Conservation (phyloP, 73 alveolate genomes). For the Durusdinium trenchii region DNA sequence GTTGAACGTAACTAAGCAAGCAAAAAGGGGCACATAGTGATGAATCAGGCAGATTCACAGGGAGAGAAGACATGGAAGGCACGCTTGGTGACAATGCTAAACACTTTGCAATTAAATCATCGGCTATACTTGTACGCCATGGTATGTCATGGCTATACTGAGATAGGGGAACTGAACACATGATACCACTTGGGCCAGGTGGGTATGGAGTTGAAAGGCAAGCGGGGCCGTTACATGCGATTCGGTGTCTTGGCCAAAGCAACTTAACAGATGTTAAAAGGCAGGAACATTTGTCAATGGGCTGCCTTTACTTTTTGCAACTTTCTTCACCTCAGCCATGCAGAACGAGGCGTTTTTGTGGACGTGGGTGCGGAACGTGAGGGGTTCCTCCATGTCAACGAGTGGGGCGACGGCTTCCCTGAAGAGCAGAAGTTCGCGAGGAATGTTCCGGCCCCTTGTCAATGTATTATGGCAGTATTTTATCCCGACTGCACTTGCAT, state of each 20-base stretch:
- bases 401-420: conserved; percentile 84
- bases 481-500: too few species aligned
- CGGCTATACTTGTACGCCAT: too few species aligned
- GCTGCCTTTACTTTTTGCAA: neutral
- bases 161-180: too few species aligned
- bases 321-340: neutral
- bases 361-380: conserved; percentile 79
- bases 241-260: conserved; percentile 9
- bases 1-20: too few species aligned
- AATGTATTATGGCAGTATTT: neutral
- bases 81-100: too few species aligned
- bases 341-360: conserved; percentile 56
- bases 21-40: too few species aligned
- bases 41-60: too few species aligned
- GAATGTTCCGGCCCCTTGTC: conserved; percentile 32
- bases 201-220: conserved; percentile 72
- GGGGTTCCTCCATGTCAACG: conserved; percentile 45
- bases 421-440: conserved; percentile 59
- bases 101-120: too few species aligned
- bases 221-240: conserved; percentile 17
- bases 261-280: neutral
- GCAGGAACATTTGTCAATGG: neutral
- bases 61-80: too few species aligned
- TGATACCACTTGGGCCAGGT: conserved; percentile 20
- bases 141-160: too few species aligned